Conservation (phyloP, 306 rosid genomes). For the Coriaria nepalensis region DNA sequence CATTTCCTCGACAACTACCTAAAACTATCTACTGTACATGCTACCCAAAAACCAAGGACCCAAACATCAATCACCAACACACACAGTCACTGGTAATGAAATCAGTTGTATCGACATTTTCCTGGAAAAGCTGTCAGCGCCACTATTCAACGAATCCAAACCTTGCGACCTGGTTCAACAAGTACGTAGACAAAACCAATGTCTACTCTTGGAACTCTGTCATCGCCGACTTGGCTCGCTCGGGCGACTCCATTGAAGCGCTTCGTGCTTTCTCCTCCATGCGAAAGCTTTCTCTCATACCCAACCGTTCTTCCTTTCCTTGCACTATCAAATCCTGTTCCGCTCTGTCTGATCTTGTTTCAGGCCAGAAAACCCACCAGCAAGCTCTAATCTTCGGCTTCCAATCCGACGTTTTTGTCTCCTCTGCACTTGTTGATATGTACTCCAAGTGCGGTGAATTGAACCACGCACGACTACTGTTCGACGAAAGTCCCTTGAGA, state of each 20-base stretch:
- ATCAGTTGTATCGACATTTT: neutral
- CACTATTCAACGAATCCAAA: slow-evolving; percentile 21
- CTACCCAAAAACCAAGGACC: too few species aligned
- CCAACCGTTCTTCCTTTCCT: slow-evolving; percentile 61
- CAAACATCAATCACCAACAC: too few species aligned
- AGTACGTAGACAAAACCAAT: slow-evolving; percentile 51
- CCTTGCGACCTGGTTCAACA: slow-evolving; percentile 52
- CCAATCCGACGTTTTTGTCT: slow-evolving; percentile 45
- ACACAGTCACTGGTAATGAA: too few species aligned
- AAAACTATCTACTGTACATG: too few species aligned
- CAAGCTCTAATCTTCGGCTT: slow-evolving; percentile 65
- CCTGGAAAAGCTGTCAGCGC: slow-evolving; percentile 3
- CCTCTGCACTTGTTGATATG: slow-evolving; percentile 70
- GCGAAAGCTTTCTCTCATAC: slow-evolving; percentile 65
- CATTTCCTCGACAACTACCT: too few species aligned
- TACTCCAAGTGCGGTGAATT: slow-evolving; percentile 50
- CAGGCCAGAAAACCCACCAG: slow-evolving; percentile 62
- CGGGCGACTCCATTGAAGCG: slow-evolving; percentile 60
- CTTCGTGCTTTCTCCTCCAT: slow-evolving; percentile 61
- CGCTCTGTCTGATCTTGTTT: slow-evolving; percentile 43
- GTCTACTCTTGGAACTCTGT: slow-evolving; percentile 64
- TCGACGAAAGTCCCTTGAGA: slow-evolving; percentile 53
- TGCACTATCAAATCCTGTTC: slow-evolving; percentile 78
- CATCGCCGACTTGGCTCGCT: slow-evolving; percentile 67
- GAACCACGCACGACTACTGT: slow-evolving; percentile 43